Percentiles rank a stretch among this genome's conserved stretches.
These are phyloP conservation scores for Ceratocystiopsis brevicomis DNA, from an alignment of 2,329 filamentous ascomycete species.

Conservation along the genomic window DNA sequence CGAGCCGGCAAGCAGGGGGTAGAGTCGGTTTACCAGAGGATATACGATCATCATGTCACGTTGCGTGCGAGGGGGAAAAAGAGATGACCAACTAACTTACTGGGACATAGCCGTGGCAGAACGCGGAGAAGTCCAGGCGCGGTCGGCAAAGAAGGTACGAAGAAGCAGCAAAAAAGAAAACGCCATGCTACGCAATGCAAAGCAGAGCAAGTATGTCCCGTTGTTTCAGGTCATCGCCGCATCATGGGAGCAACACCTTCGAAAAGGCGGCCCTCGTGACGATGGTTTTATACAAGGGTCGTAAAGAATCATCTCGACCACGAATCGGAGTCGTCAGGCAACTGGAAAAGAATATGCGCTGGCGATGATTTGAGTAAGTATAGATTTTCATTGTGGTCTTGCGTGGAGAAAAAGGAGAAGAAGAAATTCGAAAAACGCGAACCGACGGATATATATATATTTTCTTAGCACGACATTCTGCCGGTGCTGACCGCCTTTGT, in stretches of 20 bases:
- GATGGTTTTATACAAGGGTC: conserved; percentile 47
- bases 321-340: conserved; percentile 32
- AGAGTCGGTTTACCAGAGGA: conserved; percentile 11
- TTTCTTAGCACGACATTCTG: too few relatives aligned
- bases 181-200: too few relatives aligned
- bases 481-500: too few relatives aligned
- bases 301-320: conserved; percentile 30
- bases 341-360: conserved; percentile 18
- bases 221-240: conserved; percentile 50
- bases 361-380: conserved; percentile 17
- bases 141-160: too few relatives aligned
- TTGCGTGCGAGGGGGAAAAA: background rate
- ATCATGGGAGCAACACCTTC: conserved; percentile 38
- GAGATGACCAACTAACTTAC: background rate
- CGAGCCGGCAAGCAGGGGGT: conserved; percentile 4
- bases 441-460: too few relatives aligned
- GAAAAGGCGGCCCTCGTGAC: conserved; percentile 43
- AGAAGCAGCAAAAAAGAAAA: too few relatives aligned
- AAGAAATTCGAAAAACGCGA: conserved; percentile 3
- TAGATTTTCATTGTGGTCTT: conserved; percentile 14
- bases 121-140: too few relatives aligned
- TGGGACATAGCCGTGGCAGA: too few relatives aligned
- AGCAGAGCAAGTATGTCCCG: conserved; percentile 24
- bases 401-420: conserved; percentile 8
- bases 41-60: conserved; percentile 3